phyloP scores from a whole-genome alignment of 352 stramenopile species.

The Phytophthora kernoviae region DNA sequence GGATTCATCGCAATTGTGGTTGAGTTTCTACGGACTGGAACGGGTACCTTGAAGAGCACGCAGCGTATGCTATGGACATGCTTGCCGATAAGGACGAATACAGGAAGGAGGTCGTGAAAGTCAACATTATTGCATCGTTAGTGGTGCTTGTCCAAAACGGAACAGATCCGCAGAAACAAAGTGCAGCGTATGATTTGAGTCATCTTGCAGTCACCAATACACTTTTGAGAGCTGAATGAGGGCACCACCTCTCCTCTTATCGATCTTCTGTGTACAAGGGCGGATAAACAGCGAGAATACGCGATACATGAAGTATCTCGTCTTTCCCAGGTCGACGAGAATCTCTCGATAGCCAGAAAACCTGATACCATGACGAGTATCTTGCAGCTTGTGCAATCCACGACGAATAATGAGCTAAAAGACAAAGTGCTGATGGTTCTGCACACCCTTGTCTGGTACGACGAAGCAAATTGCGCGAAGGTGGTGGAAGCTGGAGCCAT shows the following conservation, averaged over 20 bases:
- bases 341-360: background rate
- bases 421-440: background rate
- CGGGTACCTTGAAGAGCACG: slow-evolving; percentile 8
- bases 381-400: background rate
- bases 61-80: slow-evolving; percentile 5
- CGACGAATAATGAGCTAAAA: background rate
- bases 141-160: slow-evolving; percentile 4
- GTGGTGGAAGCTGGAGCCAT: background rate
- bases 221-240: background rate
- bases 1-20: slow-evolving; percentile 5
- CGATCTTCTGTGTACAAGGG: background rate
- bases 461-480: background rate
- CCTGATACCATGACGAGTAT: background rate
- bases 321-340: background rate
- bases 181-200: slow-evolving; percentile 6
- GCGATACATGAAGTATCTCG: background rate
- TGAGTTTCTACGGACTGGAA: slow-evolving; percentile 1
- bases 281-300: background rate
- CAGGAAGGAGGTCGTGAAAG: slow-evolving; percentile 3
- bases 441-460: background rate
- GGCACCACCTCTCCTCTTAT: slow-evolving; percentile 1
- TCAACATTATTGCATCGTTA: slow-evolving; percentile 6
- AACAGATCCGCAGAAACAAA: slow-evolving; percentile 10
- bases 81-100: slow-evolving; percentile 3
- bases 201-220: slow-evolving; percentile 12